Base-by-base conservation (phyloP, 139 green algal species). In the Chlamydomonas urium region DNA sequence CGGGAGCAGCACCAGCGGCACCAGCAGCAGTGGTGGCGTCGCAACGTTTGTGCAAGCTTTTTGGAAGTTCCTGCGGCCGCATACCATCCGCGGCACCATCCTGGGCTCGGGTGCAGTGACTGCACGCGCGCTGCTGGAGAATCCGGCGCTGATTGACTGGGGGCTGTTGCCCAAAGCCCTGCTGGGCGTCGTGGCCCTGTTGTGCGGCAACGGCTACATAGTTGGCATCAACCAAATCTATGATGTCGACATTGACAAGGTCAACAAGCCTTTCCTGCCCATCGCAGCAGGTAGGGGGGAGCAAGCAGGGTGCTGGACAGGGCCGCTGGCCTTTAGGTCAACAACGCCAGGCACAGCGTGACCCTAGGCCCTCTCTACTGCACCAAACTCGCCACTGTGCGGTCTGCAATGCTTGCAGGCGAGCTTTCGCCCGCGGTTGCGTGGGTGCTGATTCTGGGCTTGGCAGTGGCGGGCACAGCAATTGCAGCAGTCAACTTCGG, bases 171-270 rank as follows among this genome's bases (percentile, higher is more conserved):
- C 85, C 81, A 72, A 72, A 24, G 95, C 95, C 3, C 71, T 93
- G 28, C 75, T 96, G 65, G 94, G 92, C 14, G 78, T 97, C 37
- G 31, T 96, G 17, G 92, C 92, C 4, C 85, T 97, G 70, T 87
- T 99, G 58, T 96, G 89, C 65, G 95, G 94, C 36, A 99, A 99
- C 78, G 95, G 94, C 31, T 99, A 96, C 87, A 99, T 99, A 69
- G 95, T 99, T 45, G 95, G 95, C 71, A 99, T 99, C 90, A 99
- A 99, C 78, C 93, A 97, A 81, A 93, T 98, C 32, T 97, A 96
- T 75, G 93, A 98, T 60, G 93, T 96, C 8, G 87, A 96, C 47
- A 97, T 98, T 32, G 93, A 98, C 76, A 78, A 85, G 23, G 89
- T 99, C 45, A 98, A 98, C 85, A 99, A 99, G 84, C 95, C 95